Evolutionary conservation across 768 basidiomycete species (phyloP), one percentile per base, ranked within the genome.

Genomic region (Pholiota conissans): DNA sequence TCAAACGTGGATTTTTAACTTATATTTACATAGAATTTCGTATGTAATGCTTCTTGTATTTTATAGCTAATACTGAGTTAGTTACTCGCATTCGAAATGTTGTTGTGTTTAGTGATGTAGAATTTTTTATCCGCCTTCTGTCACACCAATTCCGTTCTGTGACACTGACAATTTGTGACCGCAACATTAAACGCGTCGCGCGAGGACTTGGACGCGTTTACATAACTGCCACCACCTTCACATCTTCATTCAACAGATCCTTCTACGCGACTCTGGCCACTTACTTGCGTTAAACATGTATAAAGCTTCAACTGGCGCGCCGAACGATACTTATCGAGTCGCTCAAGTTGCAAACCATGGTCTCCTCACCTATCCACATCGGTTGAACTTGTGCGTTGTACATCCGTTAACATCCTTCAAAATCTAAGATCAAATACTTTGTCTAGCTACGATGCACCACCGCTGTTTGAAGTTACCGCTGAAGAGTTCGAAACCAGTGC

Each of bases 401-500:
- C 5, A 52, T 54, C 56, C 50, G 10, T 28, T 42, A 52, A 37
- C 34, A n/a, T 27, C 34, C 26, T 26, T 29, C 49, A 26, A 37
- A 42, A 16, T 54, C 60, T 42, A 59, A 63, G 56, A 49, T 52
- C 18, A 37, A 45, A 20, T 16, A 55, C 20, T 26, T 9, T 37
- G 34, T 53, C 9, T 35, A 97, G 95, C 72, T 98, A 99, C 67
- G 89, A 95, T 63, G 74, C 68, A 16, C 92, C 95, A 20, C 97
- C 97, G 18, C 71, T 81, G 14, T 87, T 87, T 55, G 94, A 98
- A 65, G 88, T 98, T 18, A 94, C 94, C 1, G 78, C 98, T 16
- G 97, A 98, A 69, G 91, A 98, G 61, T 99, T 99, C 63, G 97
- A 99, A 70, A 87, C 81, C 2, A 91, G 82, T 68, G 97, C 97